phyloP scores from a whole-genome alignment of 805 yeast genomes.

The Yarrowia sp. region DNA sequence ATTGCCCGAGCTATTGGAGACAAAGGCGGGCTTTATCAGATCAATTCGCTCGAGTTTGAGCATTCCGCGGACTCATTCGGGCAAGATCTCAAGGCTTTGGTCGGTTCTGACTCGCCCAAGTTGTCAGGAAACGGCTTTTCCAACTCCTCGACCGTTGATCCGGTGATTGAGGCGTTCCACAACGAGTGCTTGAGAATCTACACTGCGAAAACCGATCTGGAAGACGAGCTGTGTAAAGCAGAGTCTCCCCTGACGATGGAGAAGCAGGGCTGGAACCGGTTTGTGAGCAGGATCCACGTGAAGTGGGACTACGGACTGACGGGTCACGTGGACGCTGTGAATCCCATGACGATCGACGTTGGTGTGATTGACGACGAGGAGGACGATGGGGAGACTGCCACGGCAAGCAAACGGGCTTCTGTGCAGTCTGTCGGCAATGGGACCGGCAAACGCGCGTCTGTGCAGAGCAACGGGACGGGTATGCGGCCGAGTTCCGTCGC shows the following conservation, averaged over 20 bases:
- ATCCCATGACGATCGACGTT: conserved; percentile 26
- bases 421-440: conserved; percentile 22
- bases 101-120: background rate
- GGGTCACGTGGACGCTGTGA: conserved; percentile 37
- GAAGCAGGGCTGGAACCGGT: conserved; percentile 19
- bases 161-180: conserved; percentile 33
- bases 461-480: conserved; percentile 40
- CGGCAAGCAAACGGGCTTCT: background rate
- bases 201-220: conserved; percentile 23
- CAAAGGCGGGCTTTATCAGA: conserved; percentile 29
- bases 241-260: conserved; percentile 20
- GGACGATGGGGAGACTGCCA: background rate
- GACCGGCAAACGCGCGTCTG: conserved; percentile 43
- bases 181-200: conserved; percentile 26
- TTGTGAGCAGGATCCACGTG: conserved; percentile 18
- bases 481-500: conserved; percentile 27
- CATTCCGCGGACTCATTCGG: conserved; percentile 20
- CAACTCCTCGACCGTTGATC: background rate
- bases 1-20: conserved; percentile 28
- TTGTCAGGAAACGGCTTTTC: background rate
- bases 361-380: conserved; percentile 43
- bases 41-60: conserved; percentile 35
- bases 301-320: conserved; percentile 27
- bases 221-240: conserved; percentile 22
- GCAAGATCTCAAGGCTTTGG: conserved; percentile 23